A percentile compares a stretch with the other conserved stretches of the same genome.
These are phyloP conservation scores for Tephrocybe sp. DNA, from an alignment of 768 basidiomycete genomes.

Conservation along the genomic window DNA sequence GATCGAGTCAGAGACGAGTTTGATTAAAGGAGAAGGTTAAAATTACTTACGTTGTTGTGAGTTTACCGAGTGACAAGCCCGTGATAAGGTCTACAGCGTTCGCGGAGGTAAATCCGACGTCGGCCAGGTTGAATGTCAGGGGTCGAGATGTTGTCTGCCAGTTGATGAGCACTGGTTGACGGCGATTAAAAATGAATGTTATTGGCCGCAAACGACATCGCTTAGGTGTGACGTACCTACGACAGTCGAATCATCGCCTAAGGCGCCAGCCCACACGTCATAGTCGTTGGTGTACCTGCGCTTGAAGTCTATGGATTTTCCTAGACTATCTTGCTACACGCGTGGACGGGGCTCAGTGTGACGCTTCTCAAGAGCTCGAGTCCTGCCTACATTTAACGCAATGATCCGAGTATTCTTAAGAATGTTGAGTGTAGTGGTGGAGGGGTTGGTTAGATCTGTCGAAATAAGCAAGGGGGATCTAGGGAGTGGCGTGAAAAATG, in stretches of 20 bases:
- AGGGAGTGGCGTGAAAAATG: not conserved
- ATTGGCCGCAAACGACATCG: no score
- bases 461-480: constrained; percentile 46
- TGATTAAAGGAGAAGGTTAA: not conserved
- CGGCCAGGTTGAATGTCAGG: constrained; percentile 41
- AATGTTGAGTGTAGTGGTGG: constrained; percentile 33
- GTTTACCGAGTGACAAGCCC: constrained; percentile 34
- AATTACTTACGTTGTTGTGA: constrained; percentile 38
- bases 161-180: constrained; percentile 42
- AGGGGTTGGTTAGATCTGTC: constrained; percentile 37
- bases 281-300: constrained; percentile 50
- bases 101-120: constrained; percentile 42
- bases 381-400: constrained; percentile 38
- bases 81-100: constrained; percentile 40
- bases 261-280: constrained; percentile 49
- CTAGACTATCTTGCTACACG: constrained; percentile 44
- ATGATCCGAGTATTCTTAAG: constrained; percentile 43
- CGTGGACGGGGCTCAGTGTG: not conserved
- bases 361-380: not conserved
- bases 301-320: constrained; percentile 43
- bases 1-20: constrained; percentile 1
- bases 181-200: not conserved
- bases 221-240: constrained; percentile 30
- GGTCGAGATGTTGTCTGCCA: constrained; percentile 39
- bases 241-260: constrained; percentile 47